phyloP scores from a whole-genome alignment of 2,329 filamentous ascomycete genomes.

The Parafenestella ontariensis region DNA sequence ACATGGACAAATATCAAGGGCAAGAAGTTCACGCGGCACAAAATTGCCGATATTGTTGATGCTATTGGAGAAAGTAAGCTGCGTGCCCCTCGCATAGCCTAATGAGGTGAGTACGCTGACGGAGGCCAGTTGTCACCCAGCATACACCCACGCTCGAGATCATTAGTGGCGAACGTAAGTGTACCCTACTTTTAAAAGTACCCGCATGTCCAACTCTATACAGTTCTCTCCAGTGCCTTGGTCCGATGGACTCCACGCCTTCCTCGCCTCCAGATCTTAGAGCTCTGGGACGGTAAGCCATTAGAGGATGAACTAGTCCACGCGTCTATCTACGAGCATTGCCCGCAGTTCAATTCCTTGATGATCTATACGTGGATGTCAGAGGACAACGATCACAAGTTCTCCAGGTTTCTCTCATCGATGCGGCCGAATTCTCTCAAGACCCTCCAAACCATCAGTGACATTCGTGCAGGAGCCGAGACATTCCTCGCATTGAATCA shows the following conservation, averaged over 20 bases:
- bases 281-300: slow-evolving; percentile 67
- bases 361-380: slow-evolving; percentile 63
- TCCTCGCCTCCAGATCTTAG: slow-evolving; percentile 64
- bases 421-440: slow-evolving; percentile 65
- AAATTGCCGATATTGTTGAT: slow-evolving; percentile 53
- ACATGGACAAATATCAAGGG: slow-evolving; percentile 30
- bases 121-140: slow-evolving; percentile 51
- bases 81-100: not conserved
- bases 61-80: slow-evolving; percentile 57
- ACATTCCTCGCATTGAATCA: slow-evolving; percentile 62
- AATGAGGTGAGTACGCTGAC: slow-evolving; percentile 18
- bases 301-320: slow-evolving; percentile 63
- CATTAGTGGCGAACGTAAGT: slow-evolving; percentile 61
- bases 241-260: slow-evolving; percentile 66
- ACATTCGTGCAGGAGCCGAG: slow-evolving; percentile 61
- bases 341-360: slow-evolving; percentile 67
- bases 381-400: slow-evolving; percentile 61
- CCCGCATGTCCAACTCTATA: slow-evolving; percentile 10
- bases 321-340: slow-evolving; percentile 63
- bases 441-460: slow-evolving; percentile 65
- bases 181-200: not conserved
- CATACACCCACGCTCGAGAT: slow-evolving; percentile 64
- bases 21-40: slow-evolving; percentile 44
- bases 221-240: slow-evolving; percentile 61
- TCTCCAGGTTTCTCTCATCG: slow-evolving; percentile 65